phyloP scores from a whole-genome alignment of 1,284 basidiomycete species.

The Leccinum pseudoinsigne region DNA sequence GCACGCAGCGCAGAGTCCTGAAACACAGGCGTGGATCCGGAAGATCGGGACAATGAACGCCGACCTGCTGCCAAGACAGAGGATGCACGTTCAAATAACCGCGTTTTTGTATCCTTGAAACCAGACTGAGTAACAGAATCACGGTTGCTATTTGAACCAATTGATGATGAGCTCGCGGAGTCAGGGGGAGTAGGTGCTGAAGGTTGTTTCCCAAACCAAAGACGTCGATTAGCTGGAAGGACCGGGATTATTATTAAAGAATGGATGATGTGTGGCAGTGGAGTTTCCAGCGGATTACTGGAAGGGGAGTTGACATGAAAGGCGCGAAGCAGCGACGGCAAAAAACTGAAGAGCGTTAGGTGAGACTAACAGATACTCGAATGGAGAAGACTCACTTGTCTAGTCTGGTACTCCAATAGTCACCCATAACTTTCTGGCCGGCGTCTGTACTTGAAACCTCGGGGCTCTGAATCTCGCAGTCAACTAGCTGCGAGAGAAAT shows the following conservation, averaged over 20 bases:
- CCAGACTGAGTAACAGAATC: constrained; percentile 6
- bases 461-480: constrained; percentile 44
- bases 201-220: constrained; percentile 44
- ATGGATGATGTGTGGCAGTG: constrained; percentile 75
- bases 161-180: constrained; percentile 24
- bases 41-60: constrained; percentile 53
- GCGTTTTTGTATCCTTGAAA: constrained; percentile 40
- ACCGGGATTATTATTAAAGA: constrained; percentile 72
- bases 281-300: constrained; percentile 60
- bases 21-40: constrained; percentile 41
- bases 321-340: constrained; percentile 58
- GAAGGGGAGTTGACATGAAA: constrained; percentile 62
- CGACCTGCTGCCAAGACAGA: constrained; percentile 53
- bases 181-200: constrained; percentile 15
- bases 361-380: constrained; percentile 5
- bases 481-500: constrained; percentile 39
- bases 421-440: constrained; percentile 49
- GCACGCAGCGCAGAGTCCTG: constrained; percentile 61
- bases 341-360: constrained; percentile 36
- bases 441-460: constrained; percentile 25
- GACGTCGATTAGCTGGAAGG: constrained; percentile 47
- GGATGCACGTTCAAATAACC: constrained; percentile 63
- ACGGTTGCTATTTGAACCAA: constrained; percentile 13
- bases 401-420: constrained; percentile 68
- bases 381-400: constrained; percentile 50